Evolutionary conservation across 768 basidiomycete species (phyloP), one percentile per base, ranked within the genome.

Genomic region (Clitopilus hobsonii): DNA sequence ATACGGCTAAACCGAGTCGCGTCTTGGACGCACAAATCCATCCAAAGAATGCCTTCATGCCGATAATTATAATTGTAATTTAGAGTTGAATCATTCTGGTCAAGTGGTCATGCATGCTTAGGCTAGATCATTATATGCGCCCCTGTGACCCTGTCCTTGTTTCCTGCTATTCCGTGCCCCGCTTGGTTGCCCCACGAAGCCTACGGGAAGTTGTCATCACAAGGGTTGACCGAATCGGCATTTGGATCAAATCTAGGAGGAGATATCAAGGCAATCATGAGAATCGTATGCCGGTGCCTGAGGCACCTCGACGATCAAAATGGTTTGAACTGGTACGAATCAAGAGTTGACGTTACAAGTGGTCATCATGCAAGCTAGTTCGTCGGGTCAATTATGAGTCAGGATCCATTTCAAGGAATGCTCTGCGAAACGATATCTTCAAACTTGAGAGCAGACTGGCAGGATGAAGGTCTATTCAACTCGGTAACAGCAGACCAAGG

Each of bases 271-370:
- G 22, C 18, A 45, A 45, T 45, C 41, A 45, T 45, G 41, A 45
- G 32, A 36, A 36, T 36, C 32, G n/a, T 45, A 45, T 45, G 41
- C 41, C 41, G 41, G 41, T 45, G 41, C 41, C 41, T 45, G 41
- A 45, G 41, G 13, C 41, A 18, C 41, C 41, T 45, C 41, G 41
- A 45, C 32, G 32, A 36, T 36, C 32, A 36, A 36, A 36, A 36
- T n/a, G 32, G 32, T n/a, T 14, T 36, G 41, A 45, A 45, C 41
- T 45, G 41, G 41, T 20, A 45, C 41, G 41, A 36, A 36, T 36
- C 32, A 11, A 10, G 32, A 36, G 32, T n/a, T 36, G 32, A 36
- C 41, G 41, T 45, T 18, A 18, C 38, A 20, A 18, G 10, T 41
- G 8, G 38, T 7, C 18, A 41, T 7, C 18, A 41, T 45, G 41